Evolutionary conservation across 306 rosid genomes (phyloP), one percentile per base, ranked within the genome.

Genomic region (Canavalia gladiata): DNA sequence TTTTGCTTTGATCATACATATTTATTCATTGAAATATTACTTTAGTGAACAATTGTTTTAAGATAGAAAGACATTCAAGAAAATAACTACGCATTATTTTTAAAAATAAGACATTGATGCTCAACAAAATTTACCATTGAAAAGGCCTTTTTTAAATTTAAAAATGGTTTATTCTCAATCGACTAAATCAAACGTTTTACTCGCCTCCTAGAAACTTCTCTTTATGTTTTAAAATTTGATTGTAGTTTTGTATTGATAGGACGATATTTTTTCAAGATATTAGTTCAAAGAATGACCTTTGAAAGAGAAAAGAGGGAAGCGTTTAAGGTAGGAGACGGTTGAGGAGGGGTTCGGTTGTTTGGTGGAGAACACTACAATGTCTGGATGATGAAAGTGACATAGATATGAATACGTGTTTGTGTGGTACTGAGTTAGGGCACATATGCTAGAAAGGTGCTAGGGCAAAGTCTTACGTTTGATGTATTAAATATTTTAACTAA

Each of bases 361-460:
- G 46, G 75, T 31, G 30, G 58, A 33, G 31, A 70, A 33, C 46
- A 50, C 8, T 3, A 13, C 4, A 3, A 33, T 71, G 76, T 31
- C 5, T 70, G 35, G 0, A 7, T 31, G 13, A 7, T 72, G 77
- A 72, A 72, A 72, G 66, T 18, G 66, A 73, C 77, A 0, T 18
- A 73, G 66, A 73, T 73, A 35, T 55, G 11, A 37, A n/a, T 3
- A 72, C 37, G 18, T 39, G 25, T 37, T 54, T 55, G 34, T 73
- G 77, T 55, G 66, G 51, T 70, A 60, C 30, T 33, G 34, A 71
- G 31, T 25, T n/a, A 35, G 46, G 30, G 59, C 75, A 70, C 59
- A 49, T 31, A 60, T 4, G 0, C 29, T 1, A 68, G 55, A 68
- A 43, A 9, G 54, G 52, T 42, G n/a, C 7, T 66, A 66, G 18